phyloP scores from a whole-genome alignment of 2,329 filamentous ascomycete species.

The Venturia oleaginea region DNA sequence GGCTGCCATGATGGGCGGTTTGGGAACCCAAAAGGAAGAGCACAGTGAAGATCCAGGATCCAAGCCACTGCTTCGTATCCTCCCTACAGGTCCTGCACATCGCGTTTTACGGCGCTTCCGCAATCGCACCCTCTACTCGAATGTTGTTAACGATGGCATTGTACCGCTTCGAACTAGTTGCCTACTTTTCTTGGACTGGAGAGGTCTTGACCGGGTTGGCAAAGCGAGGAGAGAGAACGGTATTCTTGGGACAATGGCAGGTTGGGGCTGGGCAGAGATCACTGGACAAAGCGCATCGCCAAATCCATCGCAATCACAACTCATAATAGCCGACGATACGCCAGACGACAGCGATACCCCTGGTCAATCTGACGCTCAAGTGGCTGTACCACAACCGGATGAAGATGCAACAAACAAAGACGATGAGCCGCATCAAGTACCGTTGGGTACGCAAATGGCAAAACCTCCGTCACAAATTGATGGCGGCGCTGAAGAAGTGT shows the following conservation, averaged over 20 bases:
- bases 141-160: conserved; percentile 96
- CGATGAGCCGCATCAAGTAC: conserved; percentile 37
- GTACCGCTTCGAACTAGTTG: conserved; percentile 92
- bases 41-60: conserved; percentile 62
- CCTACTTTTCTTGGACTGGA: conserved; percentile 94
- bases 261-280: conserved; percentile 90
- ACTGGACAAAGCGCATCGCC: conserved; percentile 57
- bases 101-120: conserved; percentile 77
- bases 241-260: conserved; percentile 82
- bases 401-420: conserved; percentile 59
- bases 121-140: conserved; percentile 88
- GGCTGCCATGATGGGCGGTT: conserved; percentile 76
- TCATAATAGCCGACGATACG: conserved; percentile 18
- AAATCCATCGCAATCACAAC: conserved; percentile 38
- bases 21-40: conserved; percentile 50
- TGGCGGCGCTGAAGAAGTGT: conserved; percentile 18
- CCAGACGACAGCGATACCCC: conserved; percentile 6
- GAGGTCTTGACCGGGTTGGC: conserved; percentile 83
- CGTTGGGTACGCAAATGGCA: conserved; percentile 22
- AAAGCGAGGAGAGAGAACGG: conserved; percentile 90
- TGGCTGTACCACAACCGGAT: conserved; percentile 58
- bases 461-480: background rate
- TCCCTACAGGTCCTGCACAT: conserved; percentile 87
- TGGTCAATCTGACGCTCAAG: conserved; percentile 24
- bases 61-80: conserved; percentile 78